These are phyloP conservation scores for Teratosphaeria viscida DNA, from an alignment of 2,329 filamentous ascomycete species.

Conservation along the genomic window DNA sequence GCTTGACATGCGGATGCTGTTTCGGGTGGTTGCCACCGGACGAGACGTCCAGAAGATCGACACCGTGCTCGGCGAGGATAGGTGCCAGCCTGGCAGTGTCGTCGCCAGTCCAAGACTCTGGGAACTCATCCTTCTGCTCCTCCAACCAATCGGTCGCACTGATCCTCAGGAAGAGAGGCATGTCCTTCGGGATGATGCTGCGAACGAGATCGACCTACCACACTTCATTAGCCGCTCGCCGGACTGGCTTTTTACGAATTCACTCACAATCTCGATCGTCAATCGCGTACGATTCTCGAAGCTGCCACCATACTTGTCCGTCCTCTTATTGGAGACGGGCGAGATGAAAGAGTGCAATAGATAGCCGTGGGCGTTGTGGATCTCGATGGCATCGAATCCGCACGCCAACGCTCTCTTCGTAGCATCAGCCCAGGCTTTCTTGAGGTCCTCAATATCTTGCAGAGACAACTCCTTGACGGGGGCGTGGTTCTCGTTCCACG, in stretches of 20 bases:
- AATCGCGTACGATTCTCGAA: slow-evolving; percentile 44
- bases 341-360: slow-evolving; percentile 37
- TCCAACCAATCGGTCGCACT: slow-evolving; percentile 71
- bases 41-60: slow-evolving; percentile 77
- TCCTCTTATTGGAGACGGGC: slow-evolving; percentile 31
- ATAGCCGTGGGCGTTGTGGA: slow-evolving; percentile 55
- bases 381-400: slow-evolving; percentile 69
- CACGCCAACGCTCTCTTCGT: slow-evolving; percentile 44
- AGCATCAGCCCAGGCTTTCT: slow-evolving; percentile 52
- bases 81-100: slow-evolving; percentile 54
- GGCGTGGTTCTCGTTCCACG: slow-evolving; percentile 53
- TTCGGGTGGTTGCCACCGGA: slow-evolving; percentile 59
- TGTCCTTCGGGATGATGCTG: slow-evolving; percentile 50
- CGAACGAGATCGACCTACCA: slow-evolving; percentile 47
- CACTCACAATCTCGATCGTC: slow-evolving; percentile 47
- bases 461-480: slow-evolving; percentile 57
- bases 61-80: slow-evolving; percentile 58
- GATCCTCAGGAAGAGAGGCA: slow-evolving; percentile 65
- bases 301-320: slow-evolving; percentile 35
- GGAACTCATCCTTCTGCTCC: slow-evolving; percentile 36
- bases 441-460: slow-evolving; percentile 56
- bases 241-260: neutral
- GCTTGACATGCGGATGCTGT: slow-evolving; percentile 46
- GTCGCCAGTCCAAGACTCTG: slow-evolving; percentile 56
- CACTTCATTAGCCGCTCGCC: neutral